Evolutionary conservation across 352 stramenopile genomes (phyloP).

Genomic region (Pseudoperonospora humuli): DNA sequence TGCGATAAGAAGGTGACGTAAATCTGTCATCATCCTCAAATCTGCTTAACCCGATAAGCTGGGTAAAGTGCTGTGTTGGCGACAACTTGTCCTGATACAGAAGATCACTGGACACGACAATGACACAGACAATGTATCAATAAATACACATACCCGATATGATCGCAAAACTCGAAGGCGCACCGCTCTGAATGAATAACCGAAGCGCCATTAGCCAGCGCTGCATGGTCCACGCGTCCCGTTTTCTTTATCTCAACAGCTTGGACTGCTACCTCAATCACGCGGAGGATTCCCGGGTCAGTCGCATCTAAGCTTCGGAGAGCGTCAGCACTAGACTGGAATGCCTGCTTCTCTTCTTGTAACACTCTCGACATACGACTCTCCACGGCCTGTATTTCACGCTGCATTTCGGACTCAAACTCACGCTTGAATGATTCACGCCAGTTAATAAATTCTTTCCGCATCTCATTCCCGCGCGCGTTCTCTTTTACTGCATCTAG

Average conservation of each 20-base stretch:
- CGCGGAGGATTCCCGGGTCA: constrained; percentile 35
- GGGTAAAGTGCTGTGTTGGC: constrained; percentile 22
- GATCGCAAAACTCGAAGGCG: not conserved
- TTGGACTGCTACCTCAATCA: constrained; percentile 42
- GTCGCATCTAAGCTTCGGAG: constrained; percentile 44
- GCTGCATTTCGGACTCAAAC: constrained; percentile 37
- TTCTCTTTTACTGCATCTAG: constrained; percentile 4
- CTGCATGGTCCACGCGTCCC: constrained; percentile 53
- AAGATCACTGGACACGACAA: constrained; percentile 40
- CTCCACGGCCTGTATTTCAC: constrained; percentile 48
- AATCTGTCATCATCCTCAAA: constrained; percentile 23
- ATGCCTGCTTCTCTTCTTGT: constrained; percentile 47
- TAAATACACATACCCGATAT: too few relatives aligned
- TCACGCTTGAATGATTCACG: constrained; percentile 29
- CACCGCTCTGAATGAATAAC: constrained; percentile 58
- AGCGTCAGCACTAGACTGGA: constrained; percentile 44
- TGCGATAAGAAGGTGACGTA: constrained; percentile 52
- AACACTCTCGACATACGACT: constrained; percentile 49
- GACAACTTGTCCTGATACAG: constrained; percentile 29
- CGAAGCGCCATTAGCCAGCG: constrained; percentile 52
- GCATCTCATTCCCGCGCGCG: constrained; percentile 10
- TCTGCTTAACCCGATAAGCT: constrained; percentile 24
- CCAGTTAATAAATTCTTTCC: constrained; percentile 28
- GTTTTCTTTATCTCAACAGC: constrained; percentile 51
- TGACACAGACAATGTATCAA: not conserved